A percentile compares a stretch with the other conserved stretches of the same genome.
Conservation (phyloP, 2,329 filamentous ascomycete species). For the Exophiala sideris region DNA sequence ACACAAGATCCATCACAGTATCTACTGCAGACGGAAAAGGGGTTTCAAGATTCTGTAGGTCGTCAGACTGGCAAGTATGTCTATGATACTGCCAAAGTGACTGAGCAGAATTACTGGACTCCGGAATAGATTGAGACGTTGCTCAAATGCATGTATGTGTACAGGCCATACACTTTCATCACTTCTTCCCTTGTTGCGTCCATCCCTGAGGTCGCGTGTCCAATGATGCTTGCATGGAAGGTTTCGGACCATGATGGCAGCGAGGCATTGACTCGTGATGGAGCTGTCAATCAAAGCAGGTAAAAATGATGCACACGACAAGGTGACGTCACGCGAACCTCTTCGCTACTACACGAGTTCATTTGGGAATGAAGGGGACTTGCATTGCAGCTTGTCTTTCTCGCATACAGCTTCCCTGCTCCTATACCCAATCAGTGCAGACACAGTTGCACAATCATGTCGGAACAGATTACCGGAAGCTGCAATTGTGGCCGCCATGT, state of each 20-base stretch:
- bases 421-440: neutral
- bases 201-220: neutral
- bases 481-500: slow-evolving; percentile 8
- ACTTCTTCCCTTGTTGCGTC: too few species aligned
- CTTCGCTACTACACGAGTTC: too few species aligned
- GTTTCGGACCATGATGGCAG: too few species aligned
- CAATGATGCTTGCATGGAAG: neutral
- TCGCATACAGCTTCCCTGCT: neutral
- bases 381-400: too few species aligned
- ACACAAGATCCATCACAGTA: slow-evolving; percentile 18
- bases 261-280: too few species aligned
- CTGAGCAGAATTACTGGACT: slow-evolving; percentile 21
- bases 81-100: slow-evolving; percentile 13
- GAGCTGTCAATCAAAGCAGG: too few species aligned
- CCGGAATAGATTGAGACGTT: slow-evolving; percentile 1
- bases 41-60: slow-evolving; percentile 13
- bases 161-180: too few species aligned
- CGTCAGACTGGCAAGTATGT: slow-evolving; percentile 13
- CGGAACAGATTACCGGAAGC: slow-evolving; percentile 2
- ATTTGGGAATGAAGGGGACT: too few species aligned
- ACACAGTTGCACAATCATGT: neutral
- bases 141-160: neutral
- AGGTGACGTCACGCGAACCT: too few species aligned
- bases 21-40: slow-evolving; percentile 16
- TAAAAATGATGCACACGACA: too few species aligned